Evolutionary conservation across 371 early-diverging fungal species (phyloP), one percentile per base, ranked within the genome.

Genomic region (Actinomucor elegans): DNA sequence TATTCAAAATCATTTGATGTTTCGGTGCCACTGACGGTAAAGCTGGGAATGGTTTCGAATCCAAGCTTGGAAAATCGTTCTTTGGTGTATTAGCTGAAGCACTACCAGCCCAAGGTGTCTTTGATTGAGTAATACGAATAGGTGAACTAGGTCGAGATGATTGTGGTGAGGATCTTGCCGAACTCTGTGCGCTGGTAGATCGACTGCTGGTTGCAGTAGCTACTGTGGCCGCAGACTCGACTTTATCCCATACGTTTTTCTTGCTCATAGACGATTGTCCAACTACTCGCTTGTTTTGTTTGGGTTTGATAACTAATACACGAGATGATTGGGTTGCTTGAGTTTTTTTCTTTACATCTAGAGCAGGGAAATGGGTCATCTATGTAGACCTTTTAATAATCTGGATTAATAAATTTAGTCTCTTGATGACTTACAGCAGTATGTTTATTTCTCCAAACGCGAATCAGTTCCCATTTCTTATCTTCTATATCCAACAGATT

Each of bases 371-470:
- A 26, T 59, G 57, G 23, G 48, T 50, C 42, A 67, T 57, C 65
- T 66, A 42, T 23, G n/a, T n/a, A n/a, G n/a, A n/a, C n/a, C n/a
- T n/a, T n/a, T n/a, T 20, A 14, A 44, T 15, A 7, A 43, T 15
- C n/a, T 23, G 9, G 0, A 37, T 17, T 11, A 12, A 6, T 11
- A 21, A 4, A 1, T 27, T 0, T 27, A 45, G 41, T 47, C 14
- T 23, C 26, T 41, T 11, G 4, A 17, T 7, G 35, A 52, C 59
- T 54, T 65, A 80, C 84, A 48, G 71, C 67, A 14, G 80, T 78
- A 51, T 86, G 84, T 36, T 71, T 82, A 63, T 91, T 89, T 29
- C 88, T 81, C 88, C 85, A 88, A 0, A 79, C 83, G 14, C 83
- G 70, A 27, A 89, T 64, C 64, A 92, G 66, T 24, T 85, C 88